phyloP scores from a whole-genome alignment of 345 rosid species.

The Acer saccharum region DNA sequence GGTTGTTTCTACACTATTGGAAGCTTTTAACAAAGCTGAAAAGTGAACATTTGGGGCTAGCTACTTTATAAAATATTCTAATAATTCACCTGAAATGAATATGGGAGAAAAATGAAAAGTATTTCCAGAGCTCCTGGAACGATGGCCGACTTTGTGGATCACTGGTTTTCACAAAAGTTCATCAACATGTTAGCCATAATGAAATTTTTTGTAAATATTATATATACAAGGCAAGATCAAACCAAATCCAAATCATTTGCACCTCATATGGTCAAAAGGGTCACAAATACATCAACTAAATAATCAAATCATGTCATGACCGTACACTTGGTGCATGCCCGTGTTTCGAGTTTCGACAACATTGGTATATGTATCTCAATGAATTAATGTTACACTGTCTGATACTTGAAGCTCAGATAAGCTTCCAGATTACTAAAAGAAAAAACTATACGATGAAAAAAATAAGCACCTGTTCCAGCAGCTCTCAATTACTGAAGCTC shows the following conservation, averaged over 20 bases:
- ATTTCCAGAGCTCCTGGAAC: conserved; percentile 87
- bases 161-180: conserved; percentile 40
- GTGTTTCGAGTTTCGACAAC: not conserved
- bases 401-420: not conserved
- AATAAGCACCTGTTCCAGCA: conserved; percentile 85
- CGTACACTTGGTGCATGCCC: not conserved
- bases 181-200: conserved; percentile 12
- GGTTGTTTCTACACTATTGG: no score
- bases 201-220: not conserved
- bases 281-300: not conserved
- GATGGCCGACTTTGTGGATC: conserved; percentile 77
- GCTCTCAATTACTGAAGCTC: conserved; percentile 82
- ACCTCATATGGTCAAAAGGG: not conserved
- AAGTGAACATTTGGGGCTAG: no score
- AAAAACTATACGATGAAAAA: conserved; percentile 10
- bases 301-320: not conserved
- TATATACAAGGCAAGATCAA: not conserved
- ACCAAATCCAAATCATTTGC: conserved; percentile 1
- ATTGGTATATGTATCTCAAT: not conserved
- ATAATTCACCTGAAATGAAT: no score
- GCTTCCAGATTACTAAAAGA: conserved; percentile 8
- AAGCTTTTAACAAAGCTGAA: no score
- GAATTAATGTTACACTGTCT: not conserved
- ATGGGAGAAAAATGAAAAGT: conserved; percentile 19
- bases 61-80: no score